Evolutionary conservation across 345 rosid genomes (phyloP), one percentile per base, ranked within the genome.

Genomic region (Isatis tinctoria): DNA sequence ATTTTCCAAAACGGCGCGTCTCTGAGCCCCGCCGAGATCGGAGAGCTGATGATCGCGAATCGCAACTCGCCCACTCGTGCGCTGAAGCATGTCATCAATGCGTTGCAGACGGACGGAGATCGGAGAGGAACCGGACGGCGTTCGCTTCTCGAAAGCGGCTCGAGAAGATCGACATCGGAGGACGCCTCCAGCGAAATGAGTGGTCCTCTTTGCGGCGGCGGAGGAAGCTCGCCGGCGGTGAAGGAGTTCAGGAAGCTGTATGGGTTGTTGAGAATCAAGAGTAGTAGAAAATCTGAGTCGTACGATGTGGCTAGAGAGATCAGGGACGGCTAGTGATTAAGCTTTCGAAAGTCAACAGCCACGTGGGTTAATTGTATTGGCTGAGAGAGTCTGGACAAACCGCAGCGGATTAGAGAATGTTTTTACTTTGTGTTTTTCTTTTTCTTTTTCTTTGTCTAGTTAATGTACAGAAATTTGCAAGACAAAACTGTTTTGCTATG

Each of bases 11-110:
- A 75, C 60, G 99, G 99, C 2, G 85, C 90, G 26, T 84, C 85
- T 64, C 44, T 96, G 62, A 92, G 97, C 65, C 91, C 91, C 16
- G 98, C 98, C 1, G 98, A 90, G 82, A 89, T 96, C 35, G 88
- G 96, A 1, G 99, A 96, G 73, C 69, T 96, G 48, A 89, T 96
- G 99, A 90, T 92, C 45, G 88, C 91, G 4, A 90, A 96, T 80
- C 85, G 98, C 61, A 85, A 69, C 47, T 96, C 98, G 51, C 99
- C 98, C n/a, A 90, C 90, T 76, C 87, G 99, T 65, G 99, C 99
- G 14, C 62, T 96, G 81, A 96, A 87, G 76, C 74, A 92, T 16
- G 97, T 96, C 1, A 90, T 96, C 39, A 79, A 73, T 10, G 99
- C 98, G 3, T 22, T 96, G 54, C 97, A 92, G 53, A 85, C 83